A percentile compares a stretch with the other conserved stretches of the same genome.
These are phyloP conservation scores for Zopfia rhizophila DNA, from an alignment of 2,329 filamentous ascomycete genomes.

Conservation along the genomic window DNA sequence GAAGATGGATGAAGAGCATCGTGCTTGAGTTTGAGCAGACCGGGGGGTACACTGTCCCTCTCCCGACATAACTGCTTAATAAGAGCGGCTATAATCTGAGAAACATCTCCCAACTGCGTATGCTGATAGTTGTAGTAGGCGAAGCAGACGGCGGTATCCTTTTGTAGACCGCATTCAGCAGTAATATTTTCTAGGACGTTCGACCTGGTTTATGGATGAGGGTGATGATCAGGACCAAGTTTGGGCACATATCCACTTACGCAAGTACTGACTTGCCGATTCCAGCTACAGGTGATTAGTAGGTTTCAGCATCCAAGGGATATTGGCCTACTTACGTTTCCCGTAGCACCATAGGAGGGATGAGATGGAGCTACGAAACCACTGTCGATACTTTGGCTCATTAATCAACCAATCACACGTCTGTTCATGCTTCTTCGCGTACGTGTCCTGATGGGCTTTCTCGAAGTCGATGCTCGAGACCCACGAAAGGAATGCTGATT, in stretches of 20 bases:
- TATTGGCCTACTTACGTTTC: slow-evolving; percentile 23
- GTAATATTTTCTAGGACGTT: slow-evolving; percentile 34
- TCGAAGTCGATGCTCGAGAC: slow-evolving; percentile 31
- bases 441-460: slow-evolving; percentile 26
- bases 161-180: slow-evolving; percentile 11
- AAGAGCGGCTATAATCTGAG: slow-evolving; percentile 13
- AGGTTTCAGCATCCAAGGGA: neutral
- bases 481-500: slow-evolving; percentile 30
- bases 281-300: slow-evolving; percentile 28
- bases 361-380: slow-evolving; percentile 19
- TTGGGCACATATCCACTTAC: slow-evolving; percentile 16
- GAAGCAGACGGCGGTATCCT: slow-evolving; percentile 28
- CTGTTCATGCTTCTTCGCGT: slow-evolving; percentile 27
- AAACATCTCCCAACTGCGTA: slow-evolving; percentile 6
- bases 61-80: slow-evolving; percentile 37
- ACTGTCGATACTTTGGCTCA: slow-evolving; percentile 24
- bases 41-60: slow-evolving; percentile 23
- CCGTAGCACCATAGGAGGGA: slow-evolving; percentile 34
- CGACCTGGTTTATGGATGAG: slow-evolving; percentile 20
- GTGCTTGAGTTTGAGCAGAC: slow-evolving; percentile 19
- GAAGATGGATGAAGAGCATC: slow-evolving; percentile 20
- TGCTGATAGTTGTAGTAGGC: slow-evolving; percentile 34
- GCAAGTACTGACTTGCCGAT: slow-evolving; percentile 35
- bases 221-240: neutral
- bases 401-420: slow-evolving; percentile 31